These are phyloP conservation scores for maize (Zea mays) DNA, from an alignment of 176 grass and related monocot genomes.

Conservation along the genomic window DNA sequence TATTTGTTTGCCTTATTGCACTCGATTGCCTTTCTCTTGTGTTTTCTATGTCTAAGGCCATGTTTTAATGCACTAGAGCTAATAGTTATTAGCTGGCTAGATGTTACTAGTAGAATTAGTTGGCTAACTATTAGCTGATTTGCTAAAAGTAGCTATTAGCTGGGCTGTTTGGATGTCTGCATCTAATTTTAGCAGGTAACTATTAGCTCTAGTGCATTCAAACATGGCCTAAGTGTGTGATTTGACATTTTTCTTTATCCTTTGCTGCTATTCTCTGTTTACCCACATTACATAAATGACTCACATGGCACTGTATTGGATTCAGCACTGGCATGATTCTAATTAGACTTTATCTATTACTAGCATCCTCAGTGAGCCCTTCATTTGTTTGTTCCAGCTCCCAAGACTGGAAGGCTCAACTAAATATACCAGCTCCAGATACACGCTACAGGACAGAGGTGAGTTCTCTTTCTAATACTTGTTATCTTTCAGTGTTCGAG, in stretches of 20 bases:
- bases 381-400: constrained; percentile 42
- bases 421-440: constrained; percentile 71
- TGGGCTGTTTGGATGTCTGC: too few species aligned
- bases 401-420: constrained; percentile 65
- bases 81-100: too few species aligned
- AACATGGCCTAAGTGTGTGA: neutral
- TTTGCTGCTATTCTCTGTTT: neutral
- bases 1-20: neutral
- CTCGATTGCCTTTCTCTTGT: neutral
- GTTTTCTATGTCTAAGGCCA: neutral
- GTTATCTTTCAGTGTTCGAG: neutral
- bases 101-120: too few species aligned
- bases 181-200: too few species aligned
- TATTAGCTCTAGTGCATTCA: too few species aligned
- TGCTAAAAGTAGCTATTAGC: too few species aligned
- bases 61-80: too few species aligned
- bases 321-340: neutral
- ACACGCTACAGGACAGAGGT: constrained; percentile 64
- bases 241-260: constrained; percentile 12
- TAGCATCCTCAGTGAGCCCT: neutral
- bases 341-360: neutral
- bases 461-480: neutral
- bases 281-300: neutral
- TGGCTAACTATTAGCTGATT: too few species aligned
- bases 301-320: neutral